Evolutionary conservation across 805 yeast species (phyloP), one percentile per base, ranked within the genome.

Genomic region (Teunomyces funiuensis): DNA sequence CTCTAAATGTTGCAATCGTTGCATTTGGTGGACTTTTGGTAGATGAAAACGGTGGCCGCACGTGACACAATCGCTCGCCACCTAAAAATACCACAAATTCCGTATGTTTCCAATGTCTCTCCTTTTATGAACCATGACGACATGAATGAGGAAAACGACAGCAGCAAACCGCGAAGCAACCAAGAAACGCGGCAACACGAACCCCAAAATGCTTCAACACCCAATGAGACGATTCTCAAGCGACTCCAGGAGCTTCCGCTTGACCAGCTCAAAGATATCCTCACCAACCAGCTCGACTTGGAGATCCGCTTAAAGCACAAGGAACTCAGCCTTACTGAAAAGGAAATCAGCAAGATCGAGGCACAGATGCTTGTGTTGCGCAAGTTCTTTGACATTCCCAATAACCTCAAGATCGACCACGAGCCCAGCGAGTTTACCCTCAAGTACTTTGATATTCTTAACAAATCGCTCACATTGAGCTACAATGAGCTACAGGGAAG

Each of bases 241-340:
- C 36, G 46, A 4, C 40, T 48, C 11, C 27, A 41, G 9, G 38
- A 40, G 13, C 39, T 48, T 5, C 50, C 50, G 3, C 31, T 46
- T 4, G 43, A 60, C 62, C 16, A 70, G 60, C 43, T 59, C 58
- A 55, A 61, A 48, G 63, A 61, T 34, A 58, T 66, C 27, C 54
- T 71, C 33, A 57, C 65, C 38, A 65, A 75, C 43, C 80, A 79
- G 48, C 62, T 82, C 14, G 83, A 82, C 53, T 54, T 81, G 33
- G 86, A 82, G 49, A 78, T 82, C 9, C 52, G 83, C 20, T 59
- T 82, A 37, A 81, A 79, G 41, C 83, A 81, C 57, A 71, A 75
- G 43, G 86, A 83, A 54, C 55, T 74, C 33, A 63, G 69, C 28
- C 55, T 72, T 15, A 66, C 80, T 1, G 74, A 77, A 40, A 69